phyloP scores from a whole-genome alignment of 108 stramenopile genomes.

The Fistulifera solaris region DNA sequence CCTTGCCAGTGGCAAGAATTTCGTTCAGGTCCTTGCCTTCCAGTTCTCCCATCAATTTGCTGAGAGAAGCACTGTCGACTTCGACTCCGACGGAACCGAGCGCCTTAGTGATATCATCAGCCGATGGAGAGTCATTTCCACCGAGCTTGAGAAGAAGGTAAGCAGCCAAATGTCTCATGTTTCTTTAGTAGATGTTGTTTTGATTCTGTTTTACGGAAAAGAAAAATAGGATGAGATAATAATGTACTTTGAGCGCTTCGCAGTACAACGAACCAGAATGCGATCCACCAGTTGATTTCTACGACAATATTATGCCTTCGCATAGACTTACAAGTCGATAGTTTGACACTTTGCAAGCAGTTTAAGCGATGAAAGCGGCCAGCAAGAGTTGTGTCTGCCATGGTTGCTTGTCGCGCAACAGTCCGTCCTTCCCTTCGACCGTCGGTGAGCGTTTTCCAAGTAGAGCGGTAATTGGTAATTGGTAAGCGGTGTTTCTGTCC shows the following conservation, averaged over 20 bases:
- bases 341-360: conserved; percentile 3
- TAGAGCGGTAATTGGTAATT: conserved; percentile 1
- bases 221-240: neutral
- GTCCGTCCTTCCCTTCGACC: no score
- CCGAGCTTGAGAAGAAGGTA: conserved; percentile 94
- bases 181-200: neutral
- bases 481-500: no score
- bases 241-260: neutral
- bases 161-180: conserved; percentile 93
- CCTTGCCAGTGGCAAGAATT: conserved; percentile 75
- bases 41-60: conserved; percentile 66
- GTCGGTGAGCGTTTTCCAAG: neutral
- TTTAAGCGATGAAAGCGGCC: conserved; percentile 6
- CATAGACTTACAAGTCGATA: neutral
- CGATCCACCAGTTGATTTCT: neutral
- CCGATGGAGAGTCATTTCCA: conserved; percentile 88
- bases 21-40: conserved; percentile 93
- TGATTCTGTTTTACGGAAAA: neutral
- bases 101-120: conserved; percentile 88
- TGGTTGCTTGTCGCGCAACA: neutral
- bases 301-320: neutral
- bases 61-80: conserved; percentile 63
- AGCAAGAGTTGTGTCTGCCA: conserved; percentile 2
- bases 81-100: conserved; percentile 87
- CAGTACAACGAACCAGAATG: neutral